These are phyloP conservation scores for Colletotrichum sp. DNA, from an alignment of 2,329 filamentous ascomycete genomes.

Conservation along the genomic window DNA sequence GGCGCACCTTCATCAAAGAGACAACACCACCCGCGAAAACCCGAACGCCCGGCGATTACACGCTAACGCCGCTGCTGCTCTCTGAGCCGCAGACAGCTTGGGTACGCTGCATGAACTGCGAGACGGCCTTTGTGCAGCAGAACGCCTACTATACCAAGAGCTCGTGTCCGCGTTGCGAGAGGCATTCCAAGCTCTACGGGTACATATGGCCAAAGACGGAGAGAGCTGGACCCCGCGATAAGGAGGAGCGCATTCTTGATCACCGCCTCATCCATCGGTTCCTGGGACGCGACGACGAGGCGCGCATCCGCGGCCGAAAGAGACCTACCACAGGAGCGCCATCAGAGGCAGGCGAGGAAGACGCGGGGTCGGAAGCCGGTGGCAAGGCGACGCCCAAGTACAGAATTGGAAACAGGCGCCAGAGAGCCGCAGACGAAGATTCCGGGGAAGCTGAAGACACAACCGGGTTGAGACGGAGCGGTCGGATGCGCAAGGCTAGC, in stretches of 20 bases:
- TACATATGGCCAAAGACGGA: constrained; percentile 97
- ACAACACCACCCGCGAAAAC: constrained; percentile 34
- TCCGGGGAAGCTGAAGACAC: constrained; percentile 24
- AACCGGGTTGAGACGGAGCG: constrained; percentile 35
- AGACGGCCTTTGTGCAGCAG: constrained; percentile 81
- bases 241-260: constrained; percentile 75
- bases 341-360: constrained; percentile 2
- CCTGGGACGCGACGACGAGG: constrained; percentile 73
- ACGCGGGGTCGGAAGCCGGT: neutral
- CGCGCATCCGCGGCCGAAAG: constrained; percentile 49
- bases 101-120: constrained; percentile 89
- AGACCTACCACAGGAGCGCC: constrained; percentile 19
- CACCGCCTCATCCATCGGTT: constrained; percentile 90
- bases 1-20: constrained; percentile 36
- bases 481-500: constrained; percentile 38
- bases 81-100: constrained; percentile 78
- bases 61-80: constrained; percentile 77
- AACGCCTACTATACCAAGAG: constrained; percentile 87
- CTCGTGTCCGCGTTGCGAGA: constrained; percentile 90
- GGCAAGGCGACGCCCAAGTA: constrained; percentile 2
- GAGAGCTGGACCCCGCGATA: constrained; percentile 75
- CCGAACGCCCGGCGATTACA: constrained; percentile 79
- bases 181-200: constrained; percentile 94
- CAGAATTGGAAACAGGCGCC: constrained; percentile 15
- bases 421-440: neutral